These are phyloP conservation scores for Suillus plorans DNA, from an alignment of 768 basidiomycete genomes.

Conservation along the genomic window DNA sequence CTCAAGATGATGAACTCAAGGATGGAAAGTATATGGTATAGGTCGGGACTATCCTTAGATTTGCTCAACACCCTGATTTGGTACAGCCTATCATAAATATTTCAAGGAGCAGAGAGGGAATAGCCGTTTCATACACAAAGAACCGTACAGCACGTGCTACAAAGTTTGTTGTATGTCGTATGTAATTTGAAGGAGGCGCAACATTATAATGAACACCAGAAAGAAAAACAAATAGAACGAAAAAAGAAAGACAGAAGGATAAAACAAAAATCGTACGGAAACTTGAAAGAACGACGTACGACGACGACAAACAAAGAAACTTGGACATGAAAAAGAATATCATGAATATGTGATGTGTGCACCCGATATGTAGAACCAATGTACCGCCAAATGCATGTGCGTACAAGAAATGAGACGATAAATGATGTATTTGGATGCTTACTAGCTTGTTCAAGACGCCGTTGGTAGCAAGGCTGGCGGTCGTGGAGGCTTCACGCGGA, in stretches of 20 bases:
- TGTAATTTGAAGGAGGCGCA: slow-evolving; percentile 13
- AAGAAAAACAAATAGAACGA: slow-evolving; percentile 11
- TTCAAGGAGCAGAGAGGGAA: slow-evolving; percentile 10
- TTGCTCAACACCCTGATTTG: no score
- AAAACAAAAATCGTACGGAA: slow-evolving; percentile 10
- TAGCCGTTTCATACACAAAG: slow-evolving; percentile 19
- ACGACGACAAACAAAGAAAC: slow-evolving; percentile 8
- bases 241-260: slow-evolving; percentile 15
- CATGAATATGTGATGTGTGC: slow-evolving; percentile 6
- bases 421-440: slow-evolving; percentile 14
- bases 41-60: no score
- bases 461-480: not conserved
- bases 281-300: slow-evolving; percentile 20
- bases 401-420: slow-evolving; percentile 14
- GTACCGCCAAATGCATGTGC: slow-evolving; percentile 22
- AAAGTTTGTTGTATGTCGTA: slow-evolving; percentile 19
- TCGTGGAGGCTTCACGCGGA: slow-evolving; percentile 76
- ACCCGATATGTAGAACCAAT: slow-evolving; percentile 18
- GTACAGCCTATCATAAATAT: no score
- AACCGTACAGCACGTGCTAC: slow-evolving; percentile 45
- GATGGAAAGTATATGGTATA: no score
- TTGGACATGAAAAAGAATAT: not conserved
- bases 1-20: no score
- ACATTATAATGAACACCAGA: slow-evolving; percentile 15
- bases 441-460: not conserved